These are phyloP conservation scores for Lasiosphaeria ovina DNA, from an alignment of 495 filamentous ascomycete genomes.

Conservation along the genomic window DNA sequence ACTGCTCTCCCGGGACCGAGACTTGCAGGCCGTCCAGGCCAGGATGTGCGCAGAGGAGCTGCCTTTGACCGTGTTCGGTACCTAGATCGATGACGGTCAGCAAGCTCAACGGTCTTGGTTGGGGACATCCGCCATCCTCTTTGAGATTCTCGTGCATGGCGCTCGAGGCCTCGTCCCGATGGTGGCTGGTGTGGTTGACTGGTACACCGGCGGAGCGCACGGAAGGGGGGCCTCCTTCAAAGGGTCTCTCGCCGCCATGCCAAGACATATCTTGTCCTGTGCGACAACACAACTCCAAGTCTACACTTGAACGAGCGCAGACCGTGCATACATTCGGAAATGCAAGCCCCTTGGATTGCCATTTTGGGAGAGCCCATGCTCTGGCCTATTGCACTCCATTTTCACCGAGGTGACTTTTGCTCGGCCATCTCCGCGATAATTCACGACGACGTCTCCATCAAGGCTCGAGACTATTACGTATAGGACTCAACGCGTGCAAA, in stretches of 20 bases:
- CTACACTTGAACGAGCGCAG: background rate
- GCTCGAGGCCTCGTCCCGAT: slow-evolving; percentile 7
- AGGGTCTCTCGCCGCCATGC: slow-evolving; percentile 21
- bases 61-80: slow-evolving; percentile 12
- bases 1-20: background rate
- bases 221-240: slow-evolving; percentile 23
- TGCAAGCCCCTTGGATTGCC: too few species aligned
- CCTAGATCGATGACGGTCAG: slow-evolving; percentile 25
- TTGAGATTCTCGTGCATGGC: slow-evolving; percentile 7
- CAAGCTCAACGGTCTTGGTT: slow-evolving; percentile 22
- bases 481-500: background rate
- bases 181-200: slow-evolving; percentile 15
- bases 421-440: background rate
- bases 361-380: too few species aligned
- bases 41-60: background rate
- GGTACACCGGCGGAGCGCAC: slow-evolving; percentile 19
- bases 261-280: slow-evolving; percentile 2
- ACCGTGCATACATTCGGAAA: slow-evolving; percentile 3
- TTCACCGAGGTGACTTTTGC: background rate
- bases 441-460: background rate
- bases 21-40: background rate
- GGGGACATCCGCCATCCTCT: slow-evolving; percentile 26
- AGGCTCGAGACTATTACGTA: background rate
- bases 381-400: too few species aligned
- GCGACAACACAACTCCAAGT: slow-evolving; percentile 5